Conservation (phyloP, 2,329 filamentous ascomycete species). For the Colletotrichum gigasporum region DNA sequence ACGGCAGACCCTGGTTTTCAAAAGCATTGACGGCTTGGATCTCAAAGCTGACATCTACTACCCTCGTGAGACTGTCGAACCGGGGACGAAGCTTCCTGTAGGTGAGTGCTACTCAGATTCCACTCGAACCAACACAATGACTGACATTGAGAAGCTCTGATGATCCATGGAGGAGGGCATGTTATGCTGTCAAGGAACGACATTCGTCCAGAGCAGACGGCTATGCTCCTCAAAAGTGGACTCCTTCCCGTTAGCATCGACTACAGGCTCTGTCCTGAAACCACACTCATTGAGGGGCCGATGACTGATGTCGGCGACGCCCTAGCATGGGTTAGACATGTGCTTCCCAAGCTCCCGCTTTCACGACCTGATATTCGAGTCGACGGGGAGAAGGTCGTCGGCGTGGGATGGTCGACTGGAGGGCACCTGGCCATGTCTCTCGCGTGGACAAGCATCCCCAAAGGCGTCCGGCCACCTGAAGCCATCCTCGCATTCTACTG, state of each 20-base stretch:
- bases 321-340: constrained; percentile 47
- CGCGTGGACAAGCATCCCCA: constrained; percentile 44
- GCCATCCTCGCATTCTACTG: constrained; percentile 17
- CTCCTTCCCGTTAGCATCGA: constrained; percentile 59
- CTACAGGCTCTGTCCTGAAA: constrained; percentile 60
- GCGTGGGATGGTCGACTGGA: constrained; percentile 59
- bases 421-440: constrained; percentile 55
- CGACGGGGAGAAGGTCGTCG: constrained; percentile 45
- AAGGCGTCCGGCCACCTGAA: constrained; percentile 45
- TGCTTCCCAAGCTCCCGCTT: constrained; percentile 42
- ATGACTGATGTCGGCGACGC: constrained; percentile 56
- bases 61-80: too few species aligned
- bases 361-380: constrained; percentile 28
- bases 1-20: too few species aligned
- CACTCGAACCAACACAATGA: background rate
- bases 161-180: constrained; percentile 56
- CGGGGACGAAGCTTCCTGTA: background rate
- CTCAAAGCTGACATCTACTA: too few species aligned
- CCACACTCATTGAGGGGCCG: constrained; percentile 53
- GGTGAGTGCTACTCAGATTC: background rate
- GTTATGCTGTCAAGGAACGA: constrained; percentile 49
- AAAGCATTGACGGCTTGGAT: too few species aligned
- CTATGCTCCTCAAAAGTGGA: constrained; percentile 46
- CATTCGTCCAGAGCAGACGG: constrained; percentile 47
- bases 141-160: constrained; percentile 45